Evolutionary conservation across 129 eudicot species (phyloP), one percentile per base, ranked within the genome.

Genomic region (Arctium minus): DNA sequence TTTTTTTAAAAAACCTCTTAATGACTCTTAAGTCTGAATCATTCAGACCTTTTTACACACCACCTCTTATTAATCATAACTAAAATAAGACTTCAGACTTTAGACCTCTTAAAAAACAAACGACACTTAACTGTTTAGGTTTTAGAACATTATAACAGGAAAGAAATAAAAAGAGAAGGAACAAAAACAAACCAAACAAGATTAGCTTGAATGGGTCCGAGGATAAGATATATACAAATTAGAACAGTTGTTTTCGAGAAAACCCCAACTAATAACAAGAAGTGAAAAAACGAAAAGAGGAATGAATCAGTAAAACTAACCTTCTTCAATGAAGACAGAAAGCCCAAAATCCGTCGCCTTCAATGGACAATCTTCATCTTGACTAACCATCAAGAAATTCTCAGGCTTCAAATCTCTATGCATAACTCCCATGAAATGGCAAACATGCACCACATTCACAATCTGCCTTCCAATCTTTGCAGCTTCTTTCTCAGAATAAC

Each of bases 381-480:
- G 84, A 78, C 92, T 91, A 17, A 88, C 90, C 90, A 92, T 67
- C 94, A 94, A 89, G 89, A 94, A 94, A 83, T 94, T 94, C 85
- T 94, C 98, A 82, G 97, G 98, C 88, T 92, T 92, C 75, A 92
- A 87, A 74, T 94, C 98, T 81, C 98, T 85, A 87, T 94, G 97
- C 88, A 94, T 91, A 60, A 94, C 96, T 32, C 97, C 97, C 98
- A 95, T 95, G 79, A 95, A 94, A 89, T 95, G 98, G 70, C 97
- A 95, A 29, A 86, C 97, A 85, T 95, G 94, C 74, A 95, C 97
- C 85, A 92, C 98, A 84, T 95, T 95, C 83, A 95, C 98, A 81
- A 95, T 87, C 89, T 95, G 97, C 46, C 98, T 91, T 37, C 86
- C 94, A 77, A 92, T 80, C 36, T 84, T 87, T 10, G 98, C 98